Evolutionary conservation across 2,329 filamentous ascomycete species (phyloP).

Genomic region (Hypoxylon sp.): DNA sequence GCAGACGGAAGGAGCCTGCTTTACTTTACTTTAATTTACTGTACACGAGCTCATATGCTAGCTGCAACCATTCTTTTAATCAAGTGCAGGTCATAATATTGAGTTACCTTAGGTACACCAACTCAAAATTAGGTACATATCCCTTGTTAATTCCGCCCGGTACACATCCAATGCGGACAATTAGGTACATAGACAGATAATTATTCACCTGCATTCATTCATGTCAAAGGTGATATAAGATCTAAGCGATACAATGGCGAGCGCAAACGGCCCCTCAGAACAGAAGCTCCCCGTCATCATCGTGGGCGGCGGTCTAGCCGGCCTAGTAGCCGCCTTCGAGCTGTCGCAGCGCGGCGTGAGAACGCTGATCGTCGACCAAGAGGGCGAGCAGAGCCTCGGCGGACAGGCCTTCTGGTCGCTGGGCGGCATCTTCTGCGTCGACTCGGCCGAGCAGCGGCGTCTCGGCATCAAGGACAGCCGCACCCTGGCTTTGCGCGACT

Average conservation of each 20-base stretch:
- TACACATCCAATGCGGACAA: not conserved
- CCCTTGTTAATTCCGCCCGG: not conserved
- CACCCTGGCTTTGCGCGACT: constrained; percentile 71
- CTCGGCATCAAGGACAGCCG: constrained; percentile 71
- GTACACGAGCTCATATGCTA: not conserved
- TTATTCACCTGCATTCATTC: not conserved
- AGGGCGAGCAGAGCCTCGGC: constrained; percentile 69
- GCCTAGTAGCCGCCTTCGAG: constrained; percentile 72
- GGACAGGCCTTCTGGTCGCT: constrained; percentile 76
- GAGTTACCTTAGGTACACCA: not conserved
- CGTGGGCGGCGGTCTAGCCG: constrained; percentile 70
- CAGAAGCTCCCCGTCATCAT: constrained; percentile 64
- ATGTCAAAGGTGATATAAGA: not conserved
- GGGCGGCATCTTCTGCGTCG: constrained; percentile 72
- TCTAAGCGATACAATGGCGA: not conserved
- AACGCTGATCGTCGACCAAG: constrained; percentile 70
- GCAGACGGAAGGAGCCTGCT: not conserved
- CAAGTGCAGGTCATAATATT: not conserved
- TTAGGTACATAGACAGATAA: not conserved
- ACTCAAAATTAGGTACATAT: not conserved
- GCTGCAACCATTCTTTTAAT: not conserved
- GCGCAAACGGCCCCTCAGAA: constrained; percentile 6
- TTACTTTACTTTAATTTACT: constrained; percentile 1
- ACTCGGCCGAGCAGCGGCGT: constrained; percentile 70
- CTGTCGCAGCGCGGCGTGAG: constrained; percentile 66